A percentile compares a stretch with the other conserved stretches of the same genome.
Evolutionary conservation across 257 asterid genomes (phyloP).

Genomic region (Forsythia suspensa): DNA sequence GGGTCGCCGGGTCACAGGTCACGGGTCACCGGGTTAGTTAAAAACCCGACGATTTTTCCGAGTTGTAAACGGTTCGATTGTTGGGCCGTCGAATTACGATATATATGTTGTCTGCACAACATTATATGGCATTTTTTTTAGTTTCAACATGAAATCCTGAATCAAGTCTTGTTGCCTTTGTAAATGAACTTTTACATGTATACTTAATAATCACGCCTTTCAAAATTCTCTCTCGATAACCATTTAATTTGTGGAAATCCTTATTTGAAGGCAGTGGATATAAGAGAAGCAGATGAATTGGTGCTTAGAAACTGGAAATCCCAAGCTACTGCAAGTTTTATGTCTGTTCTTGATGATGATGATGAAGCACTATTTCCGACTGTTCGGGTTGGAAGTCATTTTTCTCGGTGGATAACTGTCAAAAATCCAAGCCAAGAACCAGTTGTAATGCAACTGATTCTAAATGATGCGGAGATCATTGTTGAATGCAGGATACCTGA

Average conservation of each 20-base stretch:
- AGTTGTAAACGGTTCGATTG: too few relatives aligned
- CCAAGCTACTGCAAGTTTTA: constrained; percentile 51
- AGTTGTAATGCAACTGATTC: constrained; percentile 65
- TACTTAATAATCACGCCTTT: not conserved
- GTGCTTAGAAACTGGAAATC: constrained; percentile 78
- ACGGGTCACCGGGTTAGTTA: too few relatives aligned
- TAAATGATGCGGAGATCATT: constrained; percentile 70
- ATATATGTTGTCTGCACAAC: not conserved
- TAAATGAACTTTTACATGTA: not conserved
- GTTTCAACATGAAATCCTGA: not conserved
- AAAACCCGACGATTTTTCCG: too few relatives aligned
- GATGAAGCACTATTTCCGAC: constrained; percentile 53
- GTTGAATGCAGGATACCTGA: constrained; percentile 57
- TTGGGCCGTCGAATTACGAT: too few relatives aligned
- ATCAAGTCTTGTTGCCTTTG: not conserved
- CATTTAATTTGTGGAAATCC: constrained; percentile 15
- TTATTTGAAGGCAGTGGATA: constrained; percentile 48
- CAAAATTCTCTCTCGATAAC: constrained; percentile 9
- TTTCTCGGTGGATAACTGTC: constrained; percentile 59
- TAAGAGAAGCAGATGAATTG: constrained; percentile 58
- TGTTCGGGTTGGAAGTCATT: constrained; percentile 65
- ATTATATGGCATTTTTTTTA: not conserved
- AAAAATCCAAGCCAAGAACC: constrained; percentile 74
- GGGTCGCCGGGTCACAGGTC: too few relatives aligned
- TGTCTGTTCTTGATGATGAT: constrained; percentile 54